phyloP scores from a whole-genome alignment of 805 yeast species.

The Zygosaccharomyces bailii region DNA sequence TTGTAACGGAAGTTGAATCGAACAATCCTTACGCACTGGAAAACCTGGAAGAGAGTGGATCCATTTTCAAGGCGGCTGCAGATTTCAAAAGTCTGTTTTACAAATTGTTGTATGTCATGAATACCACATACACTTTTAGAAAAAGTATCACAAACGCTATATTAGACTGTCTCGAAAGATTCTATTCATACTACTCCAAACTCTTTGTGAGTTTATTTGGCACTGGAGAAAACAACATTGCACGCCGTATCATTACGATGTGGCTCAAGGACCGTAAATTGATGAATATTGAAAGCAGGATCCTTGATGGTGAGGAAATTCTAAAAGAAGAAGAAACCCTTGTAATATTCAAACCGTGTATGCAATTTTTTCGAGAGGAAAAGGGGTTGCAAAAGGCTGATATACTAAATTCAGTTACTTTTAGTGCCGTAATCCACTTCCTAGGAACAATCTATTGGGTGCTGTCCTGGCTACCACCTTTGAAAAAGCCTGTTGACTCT shows the following conservation, averaged over 20 bases:
- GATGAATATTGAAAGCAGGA: constrained; percentile 31
- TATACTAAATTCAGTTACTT: constrained; percentile 49
- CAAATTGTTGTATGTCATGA: constrained; percentile 32
- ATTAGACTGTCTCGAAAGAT: constrained; percentile 37
- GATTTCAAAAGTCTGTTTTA: constrained; percentile 30
- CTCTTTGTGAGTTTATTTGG: constrained; percentile 33
- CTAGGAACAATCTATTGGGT: constrained; percentile 56
- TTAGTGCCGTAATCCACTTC: constrained; percentile 51
- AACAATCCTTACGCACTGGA: constrained; percentile 39
- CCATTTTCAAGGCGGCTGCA: constrained; percentile 31
- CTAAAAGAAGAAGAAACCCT: constrained; percentile 28
- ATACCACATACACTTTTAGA: constrained; percentile 44
- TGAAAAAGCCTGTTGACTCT: constrained; percentile 41
- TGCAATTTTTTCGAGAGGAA: constrained; percentile 29
- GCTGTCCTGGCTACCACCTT: constrained; percentile 54
- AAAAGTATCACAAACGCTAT: constrained; percentile 47
- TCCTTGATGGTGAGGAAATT: constrained; percentile 27
- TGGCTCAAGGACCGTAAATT: constrained; percentile 40
- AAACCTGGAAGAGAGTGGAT: constrained; percentile 33
- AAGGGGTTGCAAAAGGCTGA: constrained; percentile 44
- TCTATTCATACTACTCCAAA: constrained; percentile 37
- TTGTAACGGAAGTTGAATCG: constrained; percentile 45
- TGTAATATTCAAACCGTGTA: constrained; percentile 30
- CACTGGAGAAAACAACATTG: constrained; percentile 19
- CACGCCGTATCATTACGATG: constrained; percentile 26